Evolutionary conservation across 106 monocot genomes (phyloP).

Genomic region (Xerophyta viscosa): DNA sequence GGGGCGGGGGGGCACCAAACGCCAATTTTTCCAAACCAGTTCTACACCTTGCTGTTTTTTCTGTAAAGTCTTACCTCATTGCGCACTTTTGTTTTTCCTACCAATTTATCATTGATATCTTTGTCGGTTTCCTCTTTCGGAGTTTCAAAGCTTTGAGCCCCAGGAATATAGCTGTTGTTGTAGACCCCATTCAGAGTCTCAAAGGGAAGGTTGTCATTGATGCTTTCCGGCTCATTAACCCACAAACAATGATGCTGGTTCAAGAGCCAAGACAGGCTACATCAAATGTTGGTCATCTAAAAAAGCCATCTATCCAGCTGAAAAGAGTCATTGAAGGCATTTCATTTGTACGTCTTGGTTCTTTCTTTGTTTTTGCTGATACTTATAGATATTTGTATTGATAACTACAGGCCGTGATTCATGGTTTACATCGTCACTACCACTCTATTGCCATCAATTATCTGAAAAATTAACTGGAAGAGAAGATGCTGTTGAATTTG

Average conservation of each 20-base stretch:
- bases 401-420: slow-evolving; percentile 60
- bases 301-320: slow-evolving; percentile 95
- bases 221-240: slow-evolving; percentile 96
- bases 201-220: slow-evolving; percentile 99
- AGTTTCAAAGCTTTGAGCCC: slow-evolving; percentile 96
- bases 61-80: too few relatives aligned
- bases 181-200: slow-evolving; percentile 95
- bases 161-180: slow-evolving; percentile 92
- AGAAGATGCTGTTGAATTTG: slow-evolving; percentile 83
- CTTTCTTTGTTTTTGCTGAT: not conserved
- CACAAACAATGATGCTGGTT: slow-evolving; percentile 99
- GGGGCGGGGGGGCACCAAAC: too few relatives aligned
- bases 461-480: slow-evolving; percentile 75
- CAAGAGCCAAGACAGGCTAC: slow-evolving; percentile 96
- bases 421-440: slow-evolving; percentile 86
- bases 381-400: not conserved
- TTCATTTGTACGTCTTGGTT: not conserved
- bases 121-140: slow-evolving; percentile 18
- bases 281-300: slow-evolving; percentile 87
- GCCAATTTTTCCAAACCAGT: too few relatives aligned
- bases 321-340: not conserved
- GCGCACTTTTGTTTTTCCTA: too few relatives aligned
- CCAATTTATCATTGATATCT: not conserved
- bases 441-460: slow-evolving; percentile 90
- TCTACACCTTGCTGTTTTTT: too few relatives aligned